phyloP scores from a whole-genome alignment of 225 moss, liverwort and hornwort genomes.

The Climacium dendroides region DNA sequence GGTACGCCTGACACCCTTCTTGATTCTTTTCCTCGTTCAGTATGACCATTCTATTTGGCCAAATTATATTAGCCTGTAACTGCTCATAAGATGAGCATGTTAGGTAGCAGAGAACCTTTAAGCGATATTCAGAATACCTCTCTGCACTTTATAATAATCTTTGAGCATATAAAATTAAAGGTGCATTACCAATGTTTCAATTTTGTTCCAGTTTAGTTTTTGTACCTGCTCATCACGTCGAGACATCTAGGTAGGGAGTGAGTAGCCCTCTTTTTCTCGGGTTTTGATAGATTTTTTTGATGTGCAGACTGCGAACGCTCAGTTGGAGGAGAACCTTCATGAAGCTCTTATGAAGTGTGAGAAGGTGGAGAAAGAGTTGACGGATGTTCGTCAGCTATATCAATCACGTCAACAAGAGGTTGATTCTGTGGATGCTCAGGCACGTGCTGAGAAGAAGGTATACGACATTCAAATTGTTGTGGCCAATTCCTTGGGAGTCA shows the following conservation, averaged over 20 bases:
- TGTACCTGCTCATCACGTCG: neutral
- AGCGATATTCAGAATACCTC: neutral
- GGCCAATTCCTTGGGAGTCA: neutral
- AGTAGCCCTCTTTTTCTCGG: neutral
- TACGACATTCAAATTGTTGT: neutral
- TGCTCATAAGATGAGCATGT: neutral
- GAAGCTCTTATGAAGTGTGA: constrained; percentile 41
- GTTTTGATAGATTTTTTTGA: neutral
- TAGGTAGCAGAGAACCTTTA: neutral
- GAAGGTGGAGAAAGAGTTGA: constrained; percentile 45
- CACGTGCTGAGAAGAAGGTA: constrained; percentile 80
- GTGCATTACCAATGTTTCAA: neutral
- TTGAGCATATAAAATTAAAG: neutral
- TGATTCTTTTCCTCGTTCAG: neutral
- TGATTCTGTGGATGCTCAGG: constrained; percentile 63
- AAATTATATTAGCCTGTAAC: neutral
- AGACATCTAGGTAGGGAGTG: neutral
- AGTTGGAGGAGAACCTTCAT: constrained; percentile 43
- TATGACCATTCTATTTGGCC: neutral
- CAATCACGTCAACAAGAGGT: constrained; percentile 56
- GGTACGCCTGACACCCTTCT: constrained; percentile 17
- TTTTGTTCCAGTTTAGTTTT: neutral
- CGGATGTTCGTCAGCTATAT: constrained; percentile 39
- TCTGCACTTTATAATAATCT: neutral
- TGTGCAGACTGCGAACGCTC: constrained; percentile 50